Percentiles rank a stretch among this genome's conserved stretches.
Evolutionary conservation across 805 yeast species (phyloP).

Genomic region (Suhomyces kilbournensis): DNA sequence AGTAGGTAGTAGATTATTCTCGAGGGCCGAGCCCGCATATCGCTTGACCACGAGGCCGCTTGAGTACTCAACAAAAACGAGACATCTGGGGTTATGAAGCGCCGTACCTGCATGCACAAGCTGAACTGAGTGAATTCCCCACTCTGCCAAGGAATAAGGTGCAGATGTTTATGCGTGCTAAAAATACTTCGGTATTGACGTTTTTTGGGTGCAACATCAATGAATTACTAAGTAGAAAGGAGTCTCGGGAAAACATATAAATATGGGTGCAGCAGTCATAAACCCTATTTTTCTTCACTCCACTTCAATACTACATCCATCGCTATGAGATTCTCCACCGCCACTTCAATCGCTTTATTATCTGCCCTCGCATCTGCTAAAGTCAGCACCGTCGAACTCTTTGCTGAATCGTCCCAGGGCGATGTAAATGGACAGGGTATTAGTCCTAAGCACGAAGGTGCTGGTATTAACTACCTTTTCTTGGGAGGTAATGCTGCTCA

Average conservation of each 20-base stretch:
- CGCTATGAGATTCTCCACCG: constrained; percentile 6
- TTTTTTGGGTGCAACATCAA: not conserved
- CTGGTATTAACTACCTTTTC: constrained; percentile 42
- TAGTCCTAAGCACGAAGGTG: constrained; percentile 38
- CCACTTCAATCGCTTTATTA: constrained; percentile 5
- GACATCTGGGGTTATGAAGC: too few relatives aligned
- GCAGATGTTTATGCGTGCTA: not conserved
- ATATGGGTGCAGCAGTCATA: not conserved
- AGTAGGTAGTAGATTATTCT: too few relatives aligned
- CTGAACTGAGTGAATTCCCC: not conserved
- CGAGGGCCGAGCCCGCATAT: too few relatives aligned
- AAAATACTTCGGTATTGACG: not conserved
- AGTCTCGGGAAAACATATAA: too few relatives aligned
- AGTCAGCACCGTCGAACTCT: constrained; percentile 1
- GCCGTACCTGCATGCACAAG: not conserved
- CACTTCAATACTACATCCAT: not conserved
- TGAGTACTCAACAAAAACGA: too few relatives aligned
- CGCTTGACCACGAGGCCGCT: too few relatives aligned
- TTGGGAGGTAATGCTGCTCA: constrained; percentile 18
- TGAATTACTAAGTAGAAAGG: too few relatives aligned
- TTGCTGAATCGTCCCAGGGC: not conserved
- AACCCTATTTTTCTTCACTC: not conserved
- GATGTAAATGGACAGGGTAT: constrained; percentile 6
- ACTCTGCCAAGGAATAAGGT: not conserved
- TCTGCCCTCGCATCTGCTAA: constrained; percentile 6